Conservation (phyloP, 2,329 filamentous ascomycete genomes). For the Colletotrichum salicis region DNA sequence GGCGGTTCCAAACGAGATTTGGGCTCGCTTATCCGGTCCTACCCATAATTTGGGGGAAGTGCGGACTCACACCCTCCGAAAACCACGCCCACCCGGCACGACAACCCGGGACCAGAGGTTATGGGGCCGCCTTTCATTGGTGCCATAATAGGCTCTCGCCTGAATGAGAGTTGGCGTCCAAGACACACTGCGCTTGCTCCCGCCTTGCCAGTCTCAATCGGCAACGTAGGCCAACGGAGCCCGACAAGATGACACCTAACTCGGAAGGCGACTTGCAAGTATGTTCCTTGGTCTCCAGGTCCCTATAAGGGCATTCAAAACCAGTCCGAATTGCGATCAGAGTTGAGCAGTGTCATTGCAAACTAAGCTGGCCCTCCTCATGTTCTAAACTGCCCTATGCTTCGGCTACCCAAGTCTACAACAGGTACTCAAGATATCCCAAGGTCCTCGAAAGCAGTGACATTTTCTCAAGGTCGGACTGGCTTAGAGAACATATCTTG, state of each 20-base stretch:
- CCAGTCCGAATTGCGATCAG: neutral
- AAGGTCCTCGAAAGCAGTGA: too few species aligned
- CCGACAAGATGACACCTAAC: conserved; percentile 12
- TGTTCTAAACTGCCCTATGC: neutral
- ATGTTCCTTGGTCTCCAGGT: neutral
- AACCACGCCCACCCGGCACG: neutral
- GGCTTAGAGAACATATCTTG: neutral
- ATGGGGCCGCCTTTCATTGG: conserved; percentile 20
- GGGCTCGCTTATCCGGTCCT: neutral
- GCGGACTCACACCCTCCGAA: conserved; percentile 27
- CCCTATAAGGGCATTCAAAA: neutral
- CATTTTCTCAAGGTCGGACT: neutral
- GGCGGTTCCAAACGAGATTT: conserved; percentile 1
- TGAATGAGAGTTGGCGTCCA: neutral
- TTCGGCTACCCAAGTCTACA: neutral
- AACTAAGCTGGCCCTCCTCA: neutral
- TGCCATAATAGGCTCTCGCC: conserved; percentile 17
- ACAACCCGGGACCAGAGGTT: neutral
- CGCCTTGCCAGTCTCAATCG: neutral
- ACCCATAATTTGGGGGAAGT: neutral
- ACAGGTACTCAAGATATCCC: neutral
- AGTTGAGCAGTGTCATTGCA: fast-evolving
- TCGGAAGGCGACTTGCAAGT: neutral
- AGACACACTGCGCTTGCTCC: neutral
- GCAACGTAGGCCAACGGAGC: neutral